These are phyloP conservation scores for Fusarium incarnatum DNA, from an alignment of 2,329 filamentous ascomycete genomes.

Conservation along the genomic window DNA sequence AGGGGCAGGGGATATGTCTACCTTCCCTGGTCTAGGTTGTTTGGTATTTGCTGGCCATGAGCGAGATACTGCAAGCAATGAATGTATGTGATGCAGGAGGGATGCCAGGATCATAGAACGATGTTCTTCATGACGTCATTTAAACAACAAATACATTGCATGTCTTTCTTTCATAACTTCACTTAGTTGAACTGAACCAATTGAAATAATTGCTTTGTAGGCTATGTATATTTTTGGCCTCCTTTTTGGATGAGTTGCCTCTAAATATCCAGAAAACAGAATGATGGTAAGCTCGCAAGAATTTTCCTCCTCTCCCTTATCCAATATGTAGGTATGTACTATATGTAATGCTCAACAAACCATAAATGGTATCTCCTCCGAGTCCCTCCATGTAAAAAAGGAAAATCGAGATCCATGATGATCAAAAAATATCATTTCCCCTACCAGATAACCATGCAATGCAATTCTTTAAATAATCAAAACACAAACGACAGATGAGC, in stretches of 20 bases:
- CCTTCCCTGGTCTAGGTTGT: neutral
- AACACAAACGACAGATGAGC: constrained; percentile 23
- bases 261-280: constrained; percentile 28
- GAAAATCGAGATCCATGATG: constrained; percentile 32
- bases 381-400: constrained; percentile 28
- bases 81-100: constrained; percentile 15
- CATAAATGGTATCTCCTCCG: constrained; percentile 41
- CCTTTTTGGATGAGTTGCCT: constrained; percentile 11
- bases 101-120: constrained; percentile 2
- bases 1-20: constrained; percentile 9
- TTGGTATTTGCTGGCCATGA: neutral
- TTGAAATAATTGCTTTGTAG: neutral
- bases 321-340: constrained; percentile 37
- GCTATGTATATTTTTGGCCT: constrained; percentile 19
- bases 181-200: neutral
- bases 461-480: constrained; percentile 37
- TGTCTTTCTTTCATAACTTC: neutral
- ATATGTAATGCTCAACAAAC: constrained; percentile 37
- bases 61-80: constrained; percentile 25
- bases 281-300: constrained; percentile 29
- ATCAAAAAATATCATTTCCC: constrained; percentile 25
- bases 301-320: constrained; percentile 21
- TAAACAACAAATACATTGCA: neutral
- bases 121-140: constrained; percentile 19
- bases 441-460: constrained; percentile 39